Percentiles rank a stretch among this genome's conserved stretches.
Evolutionary conservation across 352 stramenopile species (phyloP).

Genomic region (Phytophthora lateralis): DNA sequence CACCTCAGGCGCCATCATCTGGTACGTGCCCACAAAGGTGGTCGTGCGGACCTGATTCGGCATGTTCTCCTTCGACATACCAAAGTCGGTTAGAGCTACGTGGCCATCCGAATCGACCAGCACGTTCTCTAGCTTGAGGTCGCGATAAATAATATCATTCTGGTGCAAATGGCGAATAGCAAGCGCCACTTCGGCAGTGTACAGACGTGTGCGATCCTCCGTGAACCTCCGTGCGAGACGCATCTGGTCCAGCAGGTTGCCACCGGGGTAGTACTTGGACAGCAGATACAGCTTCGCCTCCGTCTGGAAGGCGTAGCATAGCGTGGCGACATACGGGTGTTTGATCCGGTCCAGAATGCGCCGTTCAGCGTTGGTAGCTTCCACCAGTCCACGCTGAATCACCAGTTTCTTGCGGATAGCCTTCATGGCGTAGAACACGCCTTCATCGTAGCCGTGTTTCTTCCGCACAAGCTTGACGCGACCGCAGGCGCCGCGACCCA

Average conservation of each 20-base stretch:
- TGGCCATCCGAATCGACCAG: constrained; percentile 96
- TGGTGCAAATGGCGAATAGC: constrained; percentile 94
- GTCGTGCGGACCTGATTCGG: constrained; percentile 72
- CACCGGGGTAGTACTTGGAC: constrained; percentile 97
- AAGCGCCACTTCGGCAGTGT: constrained; percentile 96
- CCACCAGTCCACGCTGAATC: constrained; percentile 86
- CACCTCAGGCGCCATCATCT: constrained; percentile 93
- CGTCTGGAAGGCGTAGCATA: constrained; percentile 93
- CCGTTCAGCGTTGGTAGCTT: constrained; percentile 91
- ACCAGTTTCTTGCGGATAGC: constrained; percentile 89
- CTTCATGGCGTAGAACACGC: constrained; percentile 88
- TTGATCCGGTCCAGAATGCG: constrained; percentile 92
- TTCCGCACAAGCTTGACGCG: constrained; percentile 89
- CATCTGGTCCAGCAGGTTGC: constrained; percentile 95
- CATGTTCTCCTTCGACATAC: constrained; percentile 99
- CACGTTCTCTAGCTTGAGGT: constrained; percentile 99
- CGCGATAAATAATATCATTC: constrained; percentile 97
- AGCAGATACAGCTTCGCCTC: constrained; percentile 91
- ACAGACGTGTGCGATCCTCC: constrained; percentile 94
- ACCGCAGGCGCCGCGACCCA: constrained; percentile 93
- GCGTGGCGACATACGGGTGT: constrained; percentile 97
- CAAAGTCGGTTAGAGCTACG: constrained; percentile 98
- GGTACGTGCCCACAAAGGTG: constrained; percentile 92
- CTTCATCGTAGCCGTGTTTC: constrained; percentile 84
- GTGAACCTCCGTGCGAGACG: constrained; percentile 90